Percentiles rank a stretch among this genome's conserved stretches.
Evolutionary conservation across 352 stramenopile genomes (phyloP).

Genomic region (Plasmopara muralis): DNA sequence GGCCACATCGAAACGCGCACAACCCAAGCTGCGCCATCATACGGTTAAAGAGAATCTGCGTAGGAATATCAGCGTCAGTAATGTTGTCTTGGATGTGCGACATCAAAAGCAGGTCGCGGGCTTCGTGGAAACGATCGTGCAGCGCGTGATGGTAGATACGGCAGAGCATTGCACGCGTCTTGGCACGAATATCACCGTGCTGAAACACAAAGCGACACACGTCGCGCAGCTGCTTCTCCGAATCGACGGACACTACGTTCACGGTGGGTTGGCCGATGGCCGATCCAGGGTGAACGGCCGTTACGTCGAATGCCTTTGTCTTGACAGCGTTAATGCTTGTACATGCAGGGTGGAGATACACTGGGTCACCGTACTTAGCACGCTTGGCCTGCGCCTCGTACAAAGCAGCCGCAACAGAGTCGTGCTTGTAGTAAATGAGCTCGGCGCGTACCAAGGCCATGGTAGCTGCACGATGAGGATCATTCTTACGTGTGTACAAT

Average conservation of each 20-base stretch:
- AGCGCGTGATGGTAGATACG: conserved; percentile 97
- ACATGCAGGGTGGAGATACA: conserved; percentile 84
- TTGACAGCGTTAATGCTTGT: conserved; percentile 43
- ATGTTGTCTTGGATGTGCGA: conserved; percentile 97
- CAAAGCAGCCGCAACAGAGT: conserved; percentile 84
- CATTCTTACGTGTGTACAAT: conserved; percentile 84
- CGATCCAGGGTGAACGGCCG: conserved; percentile 67
- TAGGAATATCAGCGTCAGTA: conserved; percentile 88
- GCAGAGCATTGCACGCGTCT: conserved; percentile 97
- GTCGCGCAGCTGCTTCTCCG: conserved; percentile 80
- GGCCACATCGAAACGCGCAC: conserved; percentile 93
- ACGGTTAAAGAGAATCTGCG: conserved; percentile 97
- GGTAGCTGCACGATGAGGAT: conserved; percentile 70
- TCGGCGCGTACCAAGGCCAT: conserved; percentile 91
- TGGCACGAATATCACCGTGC: conserved; percentile 87
- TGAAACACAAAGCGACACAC: conserved; percentile 93
- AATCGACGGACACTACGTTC: conserved; percentile 43
- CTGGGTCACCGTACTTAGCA: conserved; percentile 76
- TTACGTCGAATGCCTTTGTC: conserved; percentile 49
- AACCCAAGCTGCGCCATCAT: conserved; percentile 92
- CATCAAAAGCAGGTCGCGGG: conserved; percentile 98
- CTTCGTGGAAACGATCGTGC: conserved; percentile 97
- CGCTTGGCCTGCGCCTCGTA: conserved; percentile 76
- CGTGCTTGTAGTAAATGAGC: conserved; percentile 97
- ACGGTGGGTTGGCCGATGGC: conserved; percentile 67